These are phyloP conservation scores for Metschnikowia continentalis DNA, from an alignment of 805 yeast genomes.

Conservation along the genomic window DNA sequence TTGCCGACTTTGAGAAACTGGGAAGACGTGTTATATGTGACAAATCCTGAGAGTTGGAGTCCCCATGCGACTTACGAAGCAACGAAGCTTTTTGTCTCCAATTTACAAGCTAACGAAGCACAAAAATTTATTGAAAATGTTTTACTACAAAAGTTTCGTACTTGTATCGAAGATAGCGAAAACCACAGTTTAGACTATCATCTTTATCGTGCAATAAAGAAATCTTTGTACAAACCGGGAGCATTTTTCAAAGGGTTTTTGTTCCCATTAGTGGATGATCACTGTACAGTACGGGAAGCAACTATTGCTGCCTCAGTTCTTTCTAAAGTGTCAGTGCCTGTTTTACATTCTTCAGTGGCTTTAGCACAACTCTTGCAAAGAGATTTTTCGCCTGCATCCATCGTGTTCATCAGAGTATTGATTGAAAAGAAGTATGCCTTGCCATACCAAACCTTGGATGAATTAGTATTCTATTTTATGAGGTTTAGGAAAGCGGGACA, in stretches of 20 bases:
- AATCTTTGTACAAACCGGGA: conserved; percentile 92
- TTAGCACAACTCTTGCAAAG: conserved; percentile 73
- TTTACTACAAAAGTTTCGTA: conserved; percentile 67
- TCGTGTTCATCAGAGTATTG: conserved; percentile 83
- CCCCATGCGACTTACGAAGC: conserved; percentile 95
- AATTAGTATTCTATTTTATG: conserved; percentile 90
- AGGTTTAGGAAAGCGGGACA: conserved; percentile 68
- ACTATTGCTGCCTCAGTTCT: conserved; percentile 90
- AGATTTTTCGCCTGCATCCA: conserved; percentile 83
- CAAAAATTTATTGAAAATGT: conserved; percentile 73
- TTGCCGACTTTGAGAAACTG: conserved; percentile 90
- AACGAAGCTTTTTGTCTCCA: conserved; percentile 88
- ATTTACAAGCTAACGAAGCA: conserved; percentile 81
- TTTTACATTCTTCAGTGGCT: conserved; percentile 94
- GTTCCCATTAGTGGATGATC: conserved; percentile 84
- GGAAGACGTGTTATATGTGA: conserved; percentile 91
- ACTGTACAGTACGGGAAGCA: conserved; percentile 90
- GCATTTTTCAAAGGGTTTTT: conserved; percentile 96
- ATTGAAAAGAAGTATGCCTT: conserved; percentile 93
- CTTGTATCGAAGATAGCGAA: conserved; percentile 65
- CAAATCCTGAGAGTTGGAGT: conserved; percentile 92
- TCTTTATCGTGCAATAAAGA: conserved; percentile 84
- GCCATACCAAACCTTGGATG: conserved; percentile 95
- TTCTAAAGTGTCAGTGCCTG: conserved; percentile 87
- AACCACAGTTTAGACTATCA: conserved; percentile 86